Percentiles rank a stretch among this genome's conserved stretches.
Conservation (phyloP, 148 eudicot species). For the Linanthus parryae region DNA sequence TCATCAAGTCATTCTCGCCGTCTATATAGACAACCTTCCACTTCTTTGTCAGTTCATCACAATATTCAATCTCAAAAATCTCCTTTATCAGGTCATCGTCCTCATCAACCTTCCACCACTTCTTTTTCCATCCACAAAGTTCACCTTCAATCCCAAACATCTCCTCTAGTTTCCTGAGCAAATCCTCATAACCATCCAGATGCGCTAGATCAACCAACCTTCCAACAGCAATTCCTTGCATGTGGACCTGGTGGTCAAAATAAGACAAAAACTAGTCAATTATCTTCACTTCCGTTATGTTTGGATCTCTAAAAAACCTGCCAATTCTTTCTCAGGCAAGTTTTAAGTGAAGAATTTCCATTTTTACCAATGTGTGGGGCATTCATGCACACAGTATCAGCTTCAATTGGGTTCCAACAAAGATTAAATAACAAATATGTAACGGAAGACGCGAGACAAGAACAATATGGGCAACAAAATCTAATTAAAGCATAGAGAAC, state of each 20-base stretch:
- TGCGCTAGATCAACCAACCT: slow-evolving; percentile 78
- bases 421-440: not conserved
- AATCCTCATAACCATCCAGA: slow-evolving; percentile 59
- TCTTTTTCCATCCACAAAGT: slow-evolving; percentile 52
- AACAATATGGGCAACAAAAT: not conserved
- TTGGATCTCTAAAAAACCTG: not conserved
- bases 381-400: not conserved
- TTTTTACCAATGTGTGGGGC: not conserved
- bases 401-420: not conserved
- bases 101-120: no score
- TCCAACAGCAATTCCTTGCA: slow-evolving; percentile 96
- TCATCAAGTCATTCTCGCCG: slow-evolving; percentile 89
- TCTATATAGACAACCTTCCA: slow-evolving; percentile 95
- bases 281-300: not conserved
- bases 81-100: no score
- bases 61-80: no score
- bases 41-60: slow-evolving; percentile 56
- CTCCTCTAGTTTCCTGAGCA: slow-evolving; percentile 65
- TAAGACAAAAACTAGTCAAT: not conserved
- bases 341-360: not conserved
- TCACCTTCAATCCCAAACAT: slow-evolving; percentile 82
- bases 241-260: slow-evolving; percentile 63
- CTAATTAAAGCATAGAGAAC: not conserved
- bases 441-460: not conserved
- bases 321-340: not conserved